Evolutionary conservation across 805 yeast species (phyloP).

Genomic region (Allodekkera sacchari): DNA sequence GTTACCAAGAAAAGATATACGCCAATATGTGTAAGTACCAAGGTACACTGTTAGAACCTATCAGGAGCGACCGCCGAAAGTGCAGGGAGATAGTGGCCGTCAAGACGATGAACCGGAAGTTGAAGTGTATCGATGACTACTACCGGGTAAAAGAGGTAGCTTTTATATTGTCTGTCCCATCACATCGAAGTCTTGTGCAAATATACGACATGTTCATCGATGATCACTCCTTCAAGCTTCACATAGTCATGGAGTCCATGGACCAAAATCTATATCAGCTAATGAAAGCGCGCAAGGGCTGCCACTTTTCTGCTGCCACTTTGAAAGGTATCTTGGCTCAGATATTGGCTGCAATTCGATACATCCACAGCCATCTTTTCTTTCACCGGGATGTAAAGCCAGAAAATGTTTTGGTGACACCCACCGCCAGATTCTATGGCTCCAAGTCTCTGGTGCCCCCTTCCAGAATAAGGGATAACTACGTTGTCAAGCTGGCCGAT

Average conservation of each 20-base stretch:
- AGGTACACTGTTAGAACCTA: slow-evolving; percentile 48
- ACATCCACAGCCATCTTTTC: slow-evolving; percentile 62
- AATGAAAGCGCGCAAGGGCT: slow-evolving; percentile 51
- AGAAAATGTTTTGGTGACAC: slow-evolving; percentile 73
- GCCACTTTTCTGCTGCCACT: slow-evolving; percentile 47
- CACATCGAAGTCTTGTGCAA: slow-evolving; percentile 66
- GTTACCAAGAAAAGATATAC: slow-evolving; percentile 7
- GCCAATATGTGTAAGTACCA: slow-evolving; percentile 16
- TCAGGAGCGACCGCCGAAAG: slow-evolving; percentile 9
- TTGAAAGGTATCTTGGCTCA: slow-evolving; percentile 64
- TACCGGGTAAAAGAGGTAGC: slow-evolving; percentile 55
- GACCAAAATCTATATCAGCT: slow-evolving; percentile 73
- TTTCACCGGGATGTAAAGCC: slow-evolving; percentile 93
- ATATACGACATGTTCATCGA: slow-evolving; percentile 78
- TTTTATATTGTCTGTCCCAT: slow-evolving; percentile 58
- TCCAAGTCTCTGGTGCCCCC: slow-evolving; percentile 30
- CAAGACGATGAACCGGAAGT: slow-evolving; percentile 61
- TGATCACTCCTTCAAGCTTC: slow-evolving; percentile 45
- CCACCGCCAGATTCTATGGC: slow-evolving; percentile 47
- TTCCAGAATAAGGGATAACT: slow-evolving; percentile 33
- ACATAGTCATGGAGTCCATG: slow-evolving; percentile 86
- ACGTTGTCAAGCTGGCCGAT: slow-evolving; percentile 69
- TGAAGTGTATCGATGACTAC: slow-evolving; percentile 46
- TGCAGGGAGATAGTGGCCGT: slow-evolving; percentile 53
- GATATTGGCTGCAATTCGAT: slow-evolving; percentile 66